These are phyloP conservation scores for Kodamaea restingae DNA, from an alignment of 805 yeast species.

Conservation along the genomic window DNA sequence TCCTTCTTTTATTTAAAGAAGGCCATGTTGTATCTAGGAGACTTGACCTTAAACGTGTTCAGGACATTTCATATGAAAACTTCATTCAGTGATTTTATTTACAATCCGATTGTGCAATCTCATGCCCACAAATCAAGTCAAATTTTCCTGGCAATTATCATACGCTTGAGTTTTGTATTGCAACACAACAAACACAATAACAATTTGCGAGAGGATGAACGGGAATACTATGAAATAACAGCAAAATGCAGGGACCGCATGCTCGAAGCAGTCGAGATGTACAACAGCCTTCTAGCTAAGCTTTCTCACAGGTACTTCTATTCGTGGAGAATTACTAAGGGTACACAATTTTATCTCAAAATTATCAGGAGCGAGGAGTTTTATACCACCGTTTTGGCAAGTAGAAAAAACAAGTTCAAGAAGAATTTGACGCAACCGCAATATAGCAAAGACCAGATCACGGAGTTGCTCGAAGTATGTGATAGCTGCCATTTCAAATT, in stretches of 20 bases:
- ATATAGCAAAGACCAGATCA: constrained; percentile 7
- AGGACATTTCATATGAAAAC: constrained; percentile 14
- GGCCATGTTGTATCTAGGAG: constrained; percentile 8
- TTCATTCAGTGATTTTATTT: constrained; percentile 20
- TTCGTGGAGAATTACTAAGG: constrained; percentile 43
- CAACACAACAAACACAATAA: constrained; percentile 23
- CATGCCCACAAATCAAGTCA: constrained; percentile 37
- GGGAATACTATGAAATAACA: constrained; percentile 18
- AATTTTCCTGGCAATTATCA: constrained; percentile 24
- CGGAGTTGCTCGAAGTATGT: constrained; percentile 4
- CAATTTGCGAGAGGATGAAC: constrained; percentile 11
- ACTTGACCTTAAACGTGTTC: constrained; percentile 18
- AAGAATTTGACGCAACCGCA: constrained; percentile 5
- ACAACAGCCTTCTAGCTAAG: constrained; percentile 34
- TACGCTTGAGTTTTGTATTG: constrained; percentile 28
- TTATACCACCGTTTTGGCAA: constrained; percentile 14
- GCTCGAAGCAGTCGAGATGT: constrained; percentile 20
- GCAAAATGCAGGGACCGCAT: constrained; percentile 15
- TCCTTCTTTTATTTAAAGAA: constrained; percentile 11
- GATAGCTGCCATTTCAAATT: neutral
- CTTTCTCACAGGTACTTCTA: constrained; percentile 41
- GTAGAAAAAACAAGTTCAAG: constrained; percentile 8
- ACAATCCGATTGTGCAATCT: constrained; percentile 23
- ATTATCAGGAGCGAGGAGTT: constrained; percentile 27
- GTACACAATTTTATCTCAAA: constrained; percentile 33